A percentile compares a stretch with the other conserved stretches of the same genome.
phyloP scores from a whole-genome alignment of 2,329 filamentous ascomycete genomes.

The Fusarium sp. region DNA sequence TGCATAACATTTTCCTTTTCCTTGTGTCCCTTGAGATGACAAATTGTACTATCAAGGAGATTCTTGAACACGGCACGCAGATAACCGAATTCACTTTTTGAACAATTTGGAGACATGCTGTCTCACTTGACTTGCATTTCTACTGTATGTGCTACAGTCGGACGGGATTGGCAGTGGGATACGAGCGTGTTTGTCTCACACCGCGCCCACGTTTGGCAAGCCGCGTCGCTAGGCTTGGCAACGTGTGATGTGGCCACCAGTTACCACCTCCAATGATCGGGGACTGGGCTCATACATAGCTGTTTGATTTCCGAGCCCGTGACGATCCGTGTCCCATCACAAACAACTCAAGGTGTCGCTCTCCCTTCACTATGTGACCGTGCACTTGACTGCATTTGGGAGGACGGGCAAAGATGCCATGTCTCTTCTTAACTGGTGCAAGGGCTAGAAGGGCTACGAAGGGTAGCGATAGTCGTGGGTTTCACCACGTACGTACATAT shows the following conservation, averaged over 20 bases:
- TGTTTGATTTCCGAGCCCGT: constrained; percentile 3
- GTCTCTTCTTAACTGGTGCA: not conserved
- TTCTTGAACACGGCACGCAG: constrained; percentile 9
- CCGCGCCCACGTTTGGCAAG: constrained; percentile 10
- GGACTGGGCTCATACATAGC: not conserved
- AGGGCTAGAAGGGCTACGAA: not conserved
- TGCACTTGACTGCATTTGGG: not conserved
- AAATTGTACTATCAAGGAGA: not conserved
- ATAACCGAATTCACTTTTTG: constrained; percentile 23
- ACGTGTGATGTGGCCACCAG: constrained; percentile 23
- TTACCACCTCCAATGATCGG: constrained; percentile 1
- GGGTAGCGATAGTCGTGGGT: constrained; percentile 9
- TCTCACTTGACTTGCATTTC: constrained; percentile 9
- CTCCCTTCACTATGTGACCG: not conserved
- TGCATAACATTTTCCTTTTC: not conserved
- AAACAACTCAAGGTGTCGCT: not conserved
- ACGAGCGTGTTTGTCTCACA: constrained; percentile 14
- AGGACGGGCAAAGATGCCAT: not conserved
- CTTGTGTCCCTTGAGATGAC: not conserved
- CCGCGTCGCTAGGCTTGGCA: constrained; percentile 24
- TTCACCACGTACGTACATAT: not conserved
- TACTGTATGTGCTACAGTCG: not conserved
- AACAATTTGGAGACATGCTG: not conserved
- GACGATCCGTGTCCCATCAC: constrained; percentile 6
- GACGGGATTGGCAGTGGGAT: not conserved